A percentile compares a stretch with the other conserved stretches of the same genome.
These are phyloP conservation scores for Akebia trifoliata DNA, from an alignment of 164 flowering plant species.

Conservation along the genomic window DNA sequence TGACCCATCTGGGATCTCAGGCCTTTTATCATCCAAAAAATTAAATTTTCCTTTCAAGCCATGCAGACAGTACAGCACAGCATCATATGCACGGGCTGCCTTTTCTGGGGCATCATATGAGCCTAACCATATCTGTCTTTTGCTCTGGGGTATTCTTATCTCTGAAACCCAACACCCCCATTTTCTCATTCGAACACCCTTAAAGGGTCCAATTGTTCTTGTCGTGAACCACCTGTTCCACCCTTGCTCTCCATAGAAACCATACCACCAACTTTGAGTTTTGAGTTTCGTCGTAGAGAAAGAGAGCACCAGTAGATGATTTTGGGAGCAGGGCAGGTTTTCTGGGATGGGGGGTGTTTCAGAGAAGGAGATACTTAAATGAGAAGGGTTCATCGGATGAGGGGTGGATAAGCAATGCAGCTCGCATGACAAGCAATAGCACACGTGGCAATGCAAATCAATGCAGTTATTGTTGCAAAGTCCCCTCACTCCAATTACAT, in stretches of 20 bases:
- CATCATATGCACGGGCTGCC: slow-evolving; percentile 48
- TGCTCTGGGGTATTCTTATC: slow-evolving; percentile 34
- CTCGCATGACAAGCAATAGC: slow-evolving; percentile 3
- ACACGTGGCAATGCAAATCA: slow-evolving; percentile 7
- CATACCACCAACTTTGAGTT: no score
- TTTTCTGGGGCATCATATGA: slow-evolving; percentile 40
- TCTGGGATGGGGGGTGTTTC: no score
- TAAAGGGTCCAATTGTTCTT: no score
- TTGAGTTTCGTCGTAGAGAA: no score
- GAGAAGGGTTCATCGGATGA: no score
- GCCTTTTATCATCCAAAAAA: slow-evolving; percentile 21
- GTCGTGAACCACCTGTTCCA: no score
- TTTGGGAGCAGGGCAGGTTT: no score
- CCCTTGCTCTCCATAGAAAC: no score
- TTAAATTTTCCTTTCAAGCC: slow-evolving; percentile 28
- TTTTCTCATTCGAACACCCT: slow-evolving; percentile 40
- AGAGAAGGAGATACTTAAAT: no score
- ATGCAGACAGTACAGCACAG: slow-evolving; percentile 36
- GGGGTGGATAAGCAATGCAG: slow-evolving; percentile 10
- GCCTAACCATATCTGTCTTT: slow-evolving; percentile 44
- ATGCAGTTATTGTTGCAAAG: neutral
- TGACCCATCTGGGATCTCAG: slow-evolving; percentile 18
- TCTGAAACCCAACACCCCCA: slow-evolving; percentile 52
- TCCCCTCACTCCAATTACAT: slow-evolving; percentile 8
- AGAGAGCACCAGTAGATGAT: no score